These are phyloP conservation scores for Smithsoniella earleae DNA, from an alignment of 163 green algal genomes.

Conservation along the genomic window DNA sequence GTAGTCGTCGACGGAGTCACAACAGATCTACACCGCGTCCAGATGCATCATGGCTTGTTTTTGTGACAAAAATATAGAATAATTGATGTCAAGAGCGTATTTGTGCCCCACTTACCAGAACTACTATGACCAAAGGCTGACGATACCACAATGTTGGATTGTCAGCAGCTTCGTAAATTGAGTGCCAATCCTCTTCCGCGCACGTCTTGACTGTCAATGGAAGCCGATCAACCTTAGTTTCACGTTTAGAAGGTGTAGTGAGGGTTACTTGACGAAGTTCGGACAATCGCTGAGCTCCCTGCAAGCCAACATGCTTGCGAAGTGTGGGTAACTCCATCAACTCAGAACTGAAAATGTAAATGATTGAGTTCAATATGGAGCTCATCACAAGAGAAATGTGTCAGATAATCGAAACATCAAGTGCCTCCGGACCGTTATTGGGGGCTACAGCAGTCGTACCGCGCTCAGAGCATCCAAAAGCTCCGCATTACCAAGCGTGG, in stretches of 20 bases:
- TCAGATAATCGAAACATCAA: too few species aligned
- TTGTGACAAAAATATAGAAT: not conserved
- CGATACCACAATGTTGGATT: constrained; percentile 27
- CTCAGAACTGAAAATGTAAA: too few species aligned
- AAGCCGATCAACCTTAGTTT: constrained; percentile 22
- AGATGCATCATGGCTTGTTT: too few species aligned
- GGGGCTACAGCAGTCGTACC: too few species aligned
- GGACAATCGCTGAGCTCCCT: constrained; percentile 3
- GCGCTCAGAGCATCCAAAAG: not conserved
- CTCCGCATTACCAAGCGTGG: constrained; percentile 2
- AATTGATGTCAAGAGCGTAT: too few species aligned
- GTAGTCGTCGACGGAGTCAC: constrained; percentile 21
- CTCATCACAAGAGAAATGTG: too few species aligned
- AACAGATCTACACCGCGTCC: constrained; percentile 27
- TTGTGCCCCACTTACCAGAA: too few species aligned
- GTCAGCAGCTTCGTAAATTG: constrained; percentile 4
- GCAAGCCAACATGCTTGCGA: too few species aligned
- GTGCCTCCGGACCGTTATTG: too few species aligned
- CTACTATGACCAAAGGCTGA: constrained; percentile 19
- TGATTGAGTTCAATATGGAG: too few species aligned
- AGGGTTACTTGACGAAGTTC: constrained; percentile 19
- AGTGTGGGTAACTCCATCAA: too few species aligned
- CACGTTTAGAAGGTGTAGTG: constrained; percentile 24
- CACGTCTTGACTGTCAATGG: not conserved
- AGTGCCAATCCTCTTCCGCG: constrained; percentile 26